Evolutionary conservation across 305 asterid species (phyloP).

Genomic region (Solanum aculeatissimum): DNA sequence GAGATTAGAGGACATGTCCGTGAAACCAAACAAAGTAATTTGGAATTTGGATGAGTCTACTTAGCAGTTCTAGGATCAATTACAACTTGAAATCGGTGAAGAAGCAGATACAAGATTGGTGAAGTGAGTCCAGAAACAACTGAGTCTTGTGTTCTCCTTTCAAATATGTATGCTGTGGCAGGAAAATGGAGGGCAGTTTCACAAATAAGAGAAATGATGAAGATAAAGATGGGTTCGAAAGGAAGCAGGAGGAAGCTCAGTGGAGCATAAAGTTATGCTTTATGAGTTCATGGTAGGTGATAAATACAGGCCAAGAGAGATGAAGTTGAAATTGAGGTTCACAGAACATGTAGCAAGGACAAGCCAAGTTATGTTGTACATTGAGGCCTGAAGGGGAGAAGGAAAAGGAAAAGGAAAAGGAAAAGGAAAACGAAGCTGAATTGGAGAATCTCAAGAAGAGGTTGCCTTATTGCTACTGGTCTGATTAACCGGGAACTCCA

Average conservation of each 20-base stretch:
- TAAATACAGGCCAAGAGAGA: conserved; percentile 2
- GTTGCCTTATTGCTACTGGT: conserved; percentile 2
- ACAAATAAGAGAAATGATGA: conserved; percentile 8
- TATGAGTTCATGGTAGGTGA: conserved; percentile 3
- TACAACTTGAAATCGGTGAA: conserved; percentile 11
- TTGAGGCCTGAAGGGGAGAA: conserved; percentile 1
- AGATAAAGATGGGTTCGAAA: not conserved
- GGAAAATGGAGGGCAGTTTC: conserved; percentile 9
- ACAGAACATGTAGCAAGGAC: not conserved
- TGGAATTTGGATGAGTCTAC: no score
- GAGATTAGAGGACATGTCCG: not conserved
- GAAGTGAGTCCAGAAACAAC: not conserved
- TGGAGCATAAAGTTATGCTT: not conserved
- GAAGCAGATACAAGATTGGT: conserved; percentile 7
- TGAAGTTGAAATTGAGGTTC: not conserved
- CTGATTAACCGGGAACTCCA: not conserved
- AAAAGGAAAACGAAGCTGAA: conserved; percentile 3
- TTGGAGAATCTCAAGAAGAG: conserved; percentile 6
- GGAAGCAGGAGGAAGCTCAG: conserved; percentile 15
- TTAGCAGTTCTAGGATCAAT: not conserved
- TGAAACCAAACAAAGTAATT: not conserved
- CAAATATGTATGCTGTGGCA: conserved; percentile 9
- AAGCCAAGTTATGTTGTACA: not conserved
- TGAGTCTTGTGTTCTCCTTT: not conserved
- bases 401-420: no score